Percentiles rank a stretch among this genome's conserved stretches.
phyloP scores from a whole-genome alignment of 2,329 filamentous ascomycete species.

The Exophiala spinifera region DNA sequence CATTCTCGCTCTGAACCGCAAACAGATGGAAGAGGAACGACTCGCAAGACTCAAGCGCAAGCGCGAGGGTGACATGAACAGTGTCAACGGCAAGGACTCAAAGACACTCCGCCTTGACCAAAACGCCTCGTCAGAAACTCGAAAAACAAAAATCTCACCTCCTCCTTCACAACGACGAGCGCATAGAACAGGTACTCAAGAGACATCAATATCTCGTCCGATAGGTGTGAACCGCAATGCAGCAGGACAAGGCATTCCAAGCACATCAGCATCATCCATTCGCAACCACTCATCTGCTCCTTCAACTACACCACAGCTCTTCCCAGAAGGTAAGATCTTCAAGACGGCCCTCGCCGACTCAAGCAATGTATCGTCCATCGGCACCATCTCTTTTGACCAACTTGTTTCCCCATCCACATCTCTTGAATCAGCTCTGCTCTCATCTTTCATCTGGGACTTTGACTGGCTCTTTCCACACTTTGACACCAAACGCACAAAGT shows the following conservation, averaged over 20 bases:
- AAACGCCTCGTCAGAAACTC: constrained; percentile 5
- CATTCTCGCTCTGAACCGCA: constrained; percentile 63
- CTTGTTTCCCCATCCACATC: constrained; percentile 84
- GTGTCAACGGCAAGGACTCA: constrained; percentile 2
- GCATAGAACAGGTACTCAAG: not conserved
- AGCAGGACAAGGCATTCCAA: not conserved
- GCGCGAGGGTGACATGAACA: constrained; percentile 46
- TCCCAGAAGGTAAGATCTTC: constrained; percentile 66
- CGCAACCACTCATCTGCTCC: constrained; percentile 7
- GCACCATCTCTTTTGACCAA: constrained; percentile 45
- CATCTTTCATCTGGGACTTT: constrained; percentile 82
- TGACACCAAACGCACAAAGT: constrained; percentile 56
- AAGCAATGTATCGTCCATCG: constrained; percentile 45
- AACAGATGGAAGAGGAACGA: constrained; percentile 81
- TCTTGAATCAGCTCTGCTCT: constrained; percentile 74
- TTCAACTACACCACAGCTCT: constrained; percentile 32
- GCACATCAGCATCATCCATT: not conserved
- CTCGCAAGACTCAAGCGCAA: constrained; percentile 66
- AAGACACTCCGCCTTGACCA: constrained; percentile 24
- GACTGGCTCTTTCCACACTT: constrained; percentile 76
- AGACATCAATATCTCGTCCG: constrained; percentile 6
- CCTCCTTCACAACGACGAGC: constrained; percentile 25
- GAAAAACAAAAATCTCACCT: constrained; percentile 20
- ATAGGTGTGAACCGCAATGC: constrained; percentile 28
- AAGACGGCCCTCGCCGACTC: constrained; percentile 71